Evolutionary conservation across 306 rosid species (phyloP).

Genomic region (Bauhinia variegata): DNA sequence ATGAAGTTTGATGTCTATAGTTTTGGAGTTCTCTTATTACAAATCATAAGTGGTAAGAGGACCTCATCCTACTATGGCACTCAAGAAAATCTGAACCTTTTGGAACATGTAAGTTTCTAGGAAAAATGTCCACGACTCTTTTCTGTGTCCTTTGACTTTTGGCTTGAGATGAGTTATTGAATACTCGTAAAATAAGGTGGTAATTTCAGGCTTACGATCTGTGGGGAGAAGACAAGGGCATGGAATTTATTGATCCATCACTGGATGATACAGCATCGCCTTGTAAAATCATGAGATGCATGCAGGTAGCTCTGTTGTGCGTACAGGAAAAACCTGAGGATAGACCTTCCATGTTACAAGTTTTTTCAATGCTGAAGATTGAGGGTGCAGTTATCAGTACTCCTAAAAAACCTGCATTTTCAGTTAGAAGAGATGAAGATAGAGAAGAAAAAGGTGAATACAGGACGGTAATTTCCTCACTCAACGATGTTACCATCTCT

Average conservation of each 20-base stretch:
- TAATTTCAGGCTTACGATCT: slow-evolving; percentile 37
- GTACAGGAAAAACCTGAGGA: slow-evolving; percentile 46
- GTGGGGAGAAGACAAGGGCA: slow-evolving; percentile 39
- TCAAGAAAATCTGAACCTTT: slow-evolving; percentile 30
- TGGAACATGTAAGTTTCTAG: slow-evolving; percentile 41
- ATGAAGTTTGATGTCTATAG: slow-evolving; percentile 19
- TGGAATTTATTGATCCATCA: slow-evolving; percentile 43
- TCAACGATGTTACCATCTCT: slow-evolving; percentile 29
- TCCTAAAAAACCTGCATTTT: slow-evolving; percentile 42
- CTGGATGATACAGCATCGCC: slow-evolving; percentile 39
- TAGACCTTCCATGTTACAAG: slow-evolving; percentile 51
- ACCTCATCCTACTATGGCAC: slow-evolving; percentile 28
- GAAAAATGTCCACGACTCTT: not conserved
- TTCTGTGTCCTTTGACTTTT: not conserved
- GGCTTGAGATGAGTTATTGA: not conserved
- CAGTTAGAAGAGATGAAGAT: not conserved
- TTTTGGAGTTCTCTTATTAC: slow-evolving; percentile 18
- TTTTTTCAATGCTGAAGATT: slow-evolving; percentile 44
- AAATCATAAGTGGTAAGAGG: slow-evolving; percentile 53
- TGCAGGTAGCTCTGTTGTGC: slow-evolving; percentile 47
- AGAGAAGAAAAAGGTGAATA: not conserved
- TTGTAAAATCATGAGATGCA: slow-evolving; percentile 41
- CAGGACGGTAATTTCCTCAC: slow-evolving; percentile 21
- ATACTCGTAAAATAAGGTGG: not conserved
- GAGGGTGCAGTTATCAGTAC: slow-evolving; percentile 15